Conservation (phyloP, 2,329 filamentous ascomycete species). For the Chrysoporthe deuterocubensis region DNA sequence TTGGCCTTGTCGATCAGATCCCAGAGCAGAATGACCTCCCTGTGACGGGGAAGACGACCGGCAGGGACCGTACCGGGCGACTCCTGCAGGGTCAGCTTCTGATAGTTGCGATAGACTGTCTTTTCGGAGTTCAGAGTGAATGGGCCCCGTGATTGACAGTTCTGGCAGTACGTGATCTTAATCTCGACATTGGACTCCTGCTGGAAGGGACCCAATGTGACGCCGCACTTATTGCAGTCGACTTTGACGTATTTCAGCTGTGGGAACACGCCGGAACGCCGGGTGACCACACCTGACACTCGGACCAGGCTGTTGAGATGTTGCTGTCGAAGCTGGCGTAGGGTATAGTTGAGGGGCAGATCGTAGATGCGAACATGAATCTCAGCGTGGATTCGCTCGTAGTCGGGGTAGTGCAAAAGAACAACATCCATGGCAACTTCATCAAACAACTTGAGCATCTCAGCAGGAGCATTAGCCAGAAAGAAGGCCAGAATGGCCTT, state of each 20-base stretch:
- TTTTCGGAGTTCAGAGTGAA: slow-evolving; percentile 97
- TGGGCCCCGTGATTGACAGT: slow-evolving; percentile 91
- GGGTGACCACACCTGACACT: slow-evolving; percentile 93
- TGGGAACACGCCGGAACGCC: slow-evolving; percentile 92
- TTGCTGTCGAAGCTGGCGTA: slow-evolving; percentile 91
- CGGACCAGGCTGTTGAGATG: slow-evolving; percentile 95
- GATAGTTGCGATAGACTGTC: slow-evolving; percentile 98
- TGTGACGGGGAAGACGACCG: slow-evolving; percentile 87
- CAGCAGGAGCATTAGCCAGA: slow-evolving; percentile 91
- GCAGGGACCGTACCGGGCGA: slow-evolving; percentile 96
- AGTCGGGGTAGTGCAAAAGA: slow-evolving; percentile 94
- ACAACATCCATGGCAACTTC: slow-evolving; percentile 96
- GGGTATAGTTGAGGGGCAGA: slow-evolving; percentile 90
- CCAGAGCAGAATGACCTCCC: slow-evolving; percentile 94
- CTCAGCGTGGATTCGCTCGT: slow-evolving; percentile 95
- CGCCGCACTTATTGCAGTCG: slow-evolving; percentile 90
- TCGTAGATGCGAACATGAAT: slow-evolving; percentile 98
- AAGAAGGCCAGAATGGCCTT: slow-evolving; percentile 97
- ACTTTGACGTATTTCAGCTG: slow-evolving; percentile 99
- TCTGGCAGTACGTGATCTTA: slow-evolving; percentile 94
- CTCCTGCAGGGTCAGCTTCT: slow-evolving; percentile 95
- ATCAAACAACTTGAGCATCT: slow-evolving; percentile 95
- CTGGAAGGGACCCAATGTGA: slow-evolving; percentile 92
- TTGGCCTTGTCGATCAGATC: slow-evolving; percentile 97
- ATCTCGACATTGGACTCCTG: slow-evolving; percentile 97